Evolutionary conservation across 331 rosid genomes (phyloP), one percentile per base, ranked within the genome.

Genomic region (Acacia concinna): DNA sequence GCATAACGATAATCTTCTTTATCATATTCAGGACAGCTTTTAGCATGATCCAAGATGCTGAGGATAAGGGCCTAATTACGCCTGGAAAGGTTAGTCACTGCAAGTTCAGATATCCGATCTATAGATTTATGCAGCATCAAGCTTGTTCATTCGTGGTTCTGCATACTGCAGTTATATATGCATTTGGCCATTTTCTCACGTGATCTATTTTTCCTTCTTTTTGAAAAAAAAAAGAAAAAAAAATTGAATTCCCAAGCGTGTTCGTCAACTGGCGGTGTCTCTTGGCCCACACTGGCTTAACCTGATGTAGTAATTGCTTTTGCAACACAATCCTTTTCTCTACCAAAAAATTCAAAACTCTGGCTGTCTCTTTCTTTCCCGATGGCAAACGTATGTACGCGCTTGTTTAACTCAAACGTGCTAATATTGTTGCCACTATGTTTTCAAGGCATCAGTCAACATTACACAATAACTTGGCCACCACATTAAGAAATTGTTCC

Each of bases 21-120:
- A 72, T 27, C 43, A 9, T 30, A 20, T 64, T 79, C 89, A 94
- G 98, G 87, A 91, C 91, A 62, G 95, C 88, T 0, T 71, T 84
- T 47, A 94, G 94, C 78, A 92, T 94, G 98, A 94, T 94, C 69
- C 79, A 91, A 64, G 97, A 94, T 34, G 98, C 97, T 0, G 98
- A 94, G 85, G 94, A 83, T 14, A 90, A 88, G 81, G 97, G 97
- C 35, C 84, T 92, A 20, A 92, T 94, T 63, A 86, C 94, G 3
- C 96, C 93, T 1, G 97, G 98, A 34, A 92, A 94, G 96, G 98
- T 88, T 81, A 64, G 85, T 73, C 69, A 6, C 38, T 15, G 18
- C 13, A 62, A 28, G n/a, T 28, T 14, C 6, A 31, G 71, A 57
- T 71, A 73, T 68, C 31, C 73, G n/a, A n/a, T n/a, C n/a, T n/a